Conservation (phyloP, 305 asterid species). For the Plantago rigida region DNA sequence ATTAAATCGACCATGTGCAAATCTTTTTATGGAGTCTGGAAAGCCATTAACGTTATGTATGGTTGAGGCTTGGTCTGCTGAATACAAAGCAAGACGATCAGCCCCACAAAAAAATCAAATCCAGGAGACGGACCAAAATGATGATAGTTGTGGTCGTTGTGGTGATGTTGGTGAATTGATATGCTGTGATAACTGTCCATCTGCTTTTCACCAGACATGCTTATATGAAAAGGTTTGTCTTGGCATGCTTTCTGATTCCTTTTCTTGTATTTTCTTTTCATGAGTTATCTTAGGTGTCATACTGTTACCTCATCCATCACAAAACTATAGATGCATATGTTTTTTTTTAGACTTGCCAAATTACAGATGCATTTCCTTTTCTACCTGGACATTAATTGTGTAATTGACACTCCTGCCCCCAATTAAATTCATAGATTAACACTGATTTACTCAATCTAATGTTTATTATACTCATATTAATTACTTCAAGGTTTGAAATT, state of each 20-base stretch:
- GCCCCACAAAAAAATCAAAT: conserved; percentile 43
- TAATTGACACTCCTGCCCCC: too few species aligned
- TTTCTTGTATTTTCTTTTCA: neutral
- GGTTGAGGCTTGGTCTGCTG: conserved; percentile 97
- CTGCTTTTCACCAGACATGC: conserved; percentile 93
- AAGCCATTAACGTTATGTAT: conserved; percentile 75
- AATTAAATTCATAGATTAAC: too few species aligned
- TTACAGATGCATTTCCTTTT: neutral
- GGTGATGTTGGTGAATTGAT: conserved; percentile 94
- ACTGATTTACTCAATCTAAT: too few species aligned
- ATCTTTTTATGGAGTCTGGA: conserved; percentile 76
- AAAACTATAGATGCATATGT: too few species aligned
- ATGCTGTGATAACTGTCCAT: conserved; percentile 95
- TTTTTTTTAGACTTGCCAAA: too few species aligned
- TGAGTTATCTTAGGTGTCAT: too few species aligned
- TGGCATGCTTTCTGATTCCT: conserved; percentile 15
- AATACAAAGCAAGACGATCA: conserved; percentile 64
- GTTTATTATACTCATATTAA: too few species aligned
- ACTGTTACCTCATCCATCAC: too few species aligned
- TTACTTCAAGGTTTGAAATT: too few species aligned
- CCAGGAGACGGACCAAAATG: conserved; percentile 74
- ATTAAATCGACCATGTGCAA: conserved; percentile 46
- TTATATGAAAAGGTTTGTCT: conserved; percentile 67
- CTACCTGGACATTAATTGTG: neutral
- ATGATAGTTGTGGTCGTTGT: conserved; percentile 96